Conservation (phyloP, 495 filamentous ascomycete genomes). For the Rusavskia elegans region DNA sequence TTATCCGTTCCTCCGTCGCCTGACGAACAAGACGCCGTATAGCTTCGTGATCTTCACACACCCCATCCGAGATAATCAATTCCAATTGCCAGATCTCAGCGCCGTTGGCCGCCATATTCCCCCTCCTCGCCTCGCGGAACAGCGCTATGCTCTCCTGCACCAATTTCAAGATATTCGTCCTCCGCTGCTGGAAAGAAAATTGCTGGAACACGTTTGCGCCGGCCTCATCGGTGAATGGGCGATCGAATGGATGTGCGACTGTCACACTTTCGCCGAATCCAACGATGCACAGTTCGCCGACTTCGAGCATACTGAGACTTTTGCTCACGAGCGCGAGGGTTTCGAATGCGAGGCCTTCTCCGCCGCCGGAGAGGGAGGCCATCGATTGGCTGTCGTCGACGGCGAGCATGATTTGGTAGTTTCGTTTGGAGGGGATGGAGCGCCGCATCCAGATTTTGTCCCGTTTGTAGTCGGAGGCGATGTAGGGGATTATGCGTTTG, state of each 20-base stretch:
- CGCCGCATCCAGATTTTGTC: conserved; percentile 99
- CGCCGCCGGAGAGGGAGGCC: conserved; percentile 29
- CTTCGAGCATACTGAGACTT: conserved; percentile 78
- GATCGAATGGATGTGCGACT: conserved; percentile 79
- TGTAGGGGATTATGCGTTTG: conserved; percentile 97
- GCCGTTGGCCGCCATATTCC: conserved; percentile 32
- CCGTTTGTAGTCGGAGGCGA: conserved; percentile 89
- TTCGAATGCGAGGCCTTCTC: conserved; percentile 60
- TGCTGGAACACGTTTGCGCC: conserved; percentile 67
- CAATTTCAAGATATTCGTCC: conserved; percentile 70
- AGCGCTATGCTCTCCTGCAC: conserved; percentile 60
- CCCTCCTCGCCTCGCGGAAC: conserved; percentile 61
- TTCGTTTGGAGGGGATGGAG: conserved; percentile 74
- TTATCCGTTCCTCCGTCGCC: conserved; percentile 83
- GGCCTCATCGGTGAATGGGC: conserved; percentile 67
- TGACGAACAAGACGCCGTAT: conserved; percentile 68
- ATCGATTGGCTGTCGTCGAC: conserved; percentile 93
- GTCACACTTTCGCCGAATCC: conserved; percentile 75
- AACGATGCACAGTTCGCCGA: conserved; percentile 74
- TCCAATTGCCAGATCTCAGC: conserved; percentile 88
- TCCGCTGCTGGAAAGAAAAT: conserved; percentile 71
- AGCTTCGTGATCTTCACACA: conserved; percentile 77
- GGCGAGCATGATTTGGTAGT: conserved; percentile 92
- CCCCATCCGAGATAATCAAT: conserved; percentile 82
- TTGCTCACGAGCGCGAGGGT: conserved; percentile 80